These are phyloP conservation scores for Closterium sp. DNA, from an alignment of 139 green algal species.

Conservation along the genomic window DNA sequence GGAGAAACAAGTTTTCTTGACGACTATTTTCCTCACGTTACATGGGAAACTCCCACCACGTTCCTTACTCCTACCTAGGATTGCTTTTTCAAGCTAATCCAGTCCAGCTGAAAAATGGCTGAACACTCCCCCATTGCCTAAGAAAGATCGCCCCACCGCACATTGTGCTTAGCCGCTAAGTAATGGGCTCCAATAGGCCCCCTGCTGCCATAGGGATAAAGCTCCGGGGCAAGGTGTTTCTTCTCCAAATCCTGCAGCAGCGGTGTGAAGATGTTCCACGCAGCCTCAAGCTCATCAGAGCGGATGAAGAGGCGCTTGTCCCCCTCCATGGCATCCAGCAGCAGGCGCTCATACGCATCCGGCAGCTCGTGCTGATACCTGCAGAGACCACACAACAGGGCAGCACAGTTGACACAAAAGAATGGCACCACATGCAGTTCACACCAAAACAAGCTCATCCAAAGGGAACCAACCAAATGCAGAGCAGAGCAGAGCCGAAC, in stretches of 20 bases:
- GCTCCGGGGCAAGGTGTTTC: constrained; percentile 76
- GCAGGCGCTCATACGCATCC: constrained; percentile 96
- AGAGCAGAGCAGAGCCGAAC: background rate
- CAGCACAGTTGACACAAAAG: too few species aligned
- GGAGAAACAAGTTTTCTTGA: too few species aligned
- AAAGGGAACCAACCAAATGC: too few species aligned
- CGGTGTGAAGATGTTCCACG: constrained; percentile 95
- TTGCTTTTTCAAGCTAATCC: too few species aligned
- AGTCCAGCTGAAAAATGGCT: background rate
- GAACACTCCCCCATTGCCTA: background rate
- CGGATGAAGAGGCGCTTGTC: constrained; percentile 87
- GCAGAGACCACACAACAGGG: background rate
- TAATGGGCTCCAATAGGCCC: constrained; percentile 97
- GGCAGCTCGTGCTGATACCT: constrained; percentile 69
- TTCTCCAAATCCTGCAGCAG: constrained; percentile 68
- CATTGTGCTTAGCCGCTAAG: constrained; percentile 91
- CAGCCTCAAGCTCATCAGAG: constrained; percentile 86
- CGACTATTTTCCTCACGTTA: too few species aligned
- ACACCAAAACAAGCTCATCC: too few species aligned
- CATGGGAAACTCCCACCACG: too few species aligned
- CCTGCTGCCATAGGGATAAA: constrained; percentile 95
- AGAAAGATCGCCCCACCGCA: constrained; percentile 85
- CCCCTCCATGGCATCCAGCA: constrained; percentile 97
- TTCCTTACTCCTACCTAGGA: too few species aligned
- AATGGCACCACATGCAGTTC: too few species aligned